Percentiles rank a stretch among this genome's conserved stretches.
Conservation (phyloP, 1,139 yeast genomes). For the Lodderomyces parapsilosis region DNA sequence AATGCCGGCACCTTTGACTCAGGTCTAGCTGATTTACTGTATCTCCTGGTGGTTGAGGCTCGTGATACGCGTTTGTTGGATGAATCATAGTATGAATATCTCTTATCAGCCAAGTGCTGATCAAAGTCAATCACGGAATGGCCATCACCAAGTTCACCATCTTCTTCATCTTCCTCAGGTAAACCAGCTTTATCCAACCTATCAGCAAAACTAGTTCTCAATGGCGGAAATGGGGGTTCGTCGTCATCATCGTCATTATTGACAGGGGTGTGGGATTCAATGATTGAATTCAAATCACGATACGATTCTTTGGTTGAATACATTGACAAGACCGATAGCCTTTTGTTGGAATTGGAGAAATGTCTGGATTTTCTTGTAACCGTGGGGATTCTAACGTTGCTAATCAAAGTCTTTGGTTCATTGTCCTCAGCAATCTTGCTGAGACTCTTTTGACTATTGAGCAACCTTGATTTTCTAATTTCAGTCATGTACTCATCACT, state of each 20-base stretch:
- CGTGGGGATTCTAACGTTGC: slow-evolving; percentile 65
- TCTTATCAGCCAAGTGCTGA: slow-evolving; percentile 41
- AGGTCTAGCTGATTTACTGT: slow-evolving; percentile 27
- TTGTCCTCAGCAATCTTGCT: slow-evolving; percentile 17
- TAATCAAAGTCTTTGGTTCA: slow-evolving; percentile 39
- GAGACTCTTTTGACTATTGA: slow-evolving; percentile 44
- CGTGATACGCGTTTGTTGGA: slow-evolving; percentile 22
- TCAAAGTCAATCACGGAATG: slow-evolving; percentile 45
- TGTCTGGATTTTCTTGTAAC: slow-evolving; percentile 68
- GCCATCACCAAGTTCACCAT: slow-evolving; percentile 33
- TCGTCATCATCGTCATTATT: slow-evolving; percentile 22
- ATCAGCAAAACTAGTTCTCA: slow-evolving; percentile 47
- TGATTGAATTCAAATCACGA: slow-evolving; percentile 56
- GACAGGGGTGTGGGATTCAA: slow-evolving; percentile 26
- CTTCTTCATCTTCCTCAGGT: slow-evolving; percentile 24
- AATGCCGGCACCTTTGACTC: slow-evolving; percentile 33
- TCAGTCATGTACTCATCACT: slow-evolving; percentile 47
- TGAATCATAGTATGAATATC: slow-evolving; percentile 36
- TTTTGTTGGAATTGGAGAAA: slow-evolving; percentile 60
- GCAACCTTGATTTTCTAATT: slow-evolving; percentile 42
- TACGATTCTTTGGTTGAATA: slow-evolving; percentile 69
- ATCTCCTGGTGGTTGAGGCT: slow-evolving; percentile 22
- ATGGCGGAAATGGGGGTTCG: slow-evolving; percentile 26
- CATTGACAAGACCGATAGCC: slow-evolving; percentile 67
- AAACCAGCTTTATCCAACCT: slow-evolving; percentile 41